phyloP scores from a whole-genome alignment of 257 asterid species.

The Nicotiana benthamiana region DNA sequence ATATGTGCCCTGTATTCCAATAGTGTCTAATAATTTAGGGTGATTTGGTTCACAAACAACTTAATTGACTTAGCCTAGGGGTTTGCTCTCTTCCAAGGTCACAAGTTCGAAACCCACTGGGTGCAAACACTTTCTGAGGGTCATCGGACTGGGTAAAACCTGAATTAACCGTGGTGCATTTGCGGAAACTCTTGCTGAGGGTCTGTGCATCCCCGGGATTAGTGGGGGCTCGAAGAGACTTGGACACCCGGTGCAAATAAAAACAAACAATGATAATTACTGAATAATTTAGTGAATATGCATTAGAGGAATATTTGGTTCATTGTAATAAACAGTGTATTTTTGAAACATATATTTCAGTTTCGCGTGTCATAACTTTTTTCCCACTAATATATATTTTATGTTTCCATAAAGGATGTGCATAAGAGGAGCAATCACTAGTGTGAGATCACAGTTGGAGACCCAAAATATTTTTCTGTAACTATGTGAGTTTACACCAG shows the following conservation, averaged over 20 bases:
- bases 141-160: too few species aligned
- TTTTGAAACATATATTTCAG: background rate
- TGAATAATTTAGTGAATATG: background rate
- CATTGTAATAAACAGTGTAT: background rate
- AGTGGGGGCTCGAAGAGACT: too few species aligned
- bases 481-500: background rate
- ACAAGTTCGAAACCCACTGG: too few species aligned
- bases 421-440: background rate
- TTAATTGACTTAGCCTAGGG: too few species aligned
- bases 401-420: background rate
- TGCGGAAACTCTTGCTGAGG: too few species aligned
- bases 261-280: background rate
- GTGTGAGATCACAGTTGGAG: background rate
- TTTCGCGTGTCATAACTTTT: background rate
- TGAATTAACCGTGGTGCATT: too few species aligned
- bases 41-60: background rate
- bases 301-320: background rate
- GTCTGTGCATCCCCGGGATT: too few species aligned
- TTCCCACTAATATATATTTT: background rate
- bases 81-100: too few species aligned
- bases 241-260: too few species aligned
- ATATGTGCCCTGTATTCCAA: background rate
- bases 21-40: background rate
- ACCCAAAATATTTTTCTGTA: background rate
- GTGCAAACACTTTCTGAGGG: too few species aligned